Percentiles rank a stretch among this genome's conserved stretches.
These are phyloP conservation scores for Desmodesmus armatus DNA, from an alignment of 139 green algal species.

Conservation along the genomic window DNA sequence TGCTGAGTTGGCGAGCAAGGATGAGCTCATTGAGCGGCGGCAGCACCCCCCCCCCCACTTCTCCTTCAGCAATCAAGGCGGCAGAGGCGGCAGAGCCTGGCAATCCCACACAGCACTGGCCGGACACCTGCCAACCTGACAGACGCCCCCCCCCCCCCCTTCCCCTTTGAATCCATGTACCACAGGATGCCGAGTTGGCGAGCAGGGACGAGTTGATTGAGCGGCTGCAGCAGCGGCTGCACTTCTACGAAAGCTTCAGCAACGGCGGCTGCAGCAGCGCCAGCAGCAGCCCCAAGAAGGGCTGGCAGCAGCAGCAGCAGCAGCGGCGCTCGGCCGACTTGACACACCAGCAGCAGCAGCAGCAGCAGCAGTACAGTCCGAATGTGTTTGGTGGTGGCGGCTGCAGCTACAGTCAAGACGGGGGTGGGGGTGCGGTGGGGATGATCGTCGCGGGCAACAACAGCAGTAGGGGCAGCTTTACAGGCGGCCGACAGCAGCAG, in stretches of 20 bases:
- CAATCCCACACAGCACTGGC: no score
- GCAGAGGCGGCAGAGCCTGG: no score
- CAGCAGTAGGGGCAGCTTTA: slow-evolving; percentile 7
- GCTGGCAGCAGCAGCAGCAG: background rate
- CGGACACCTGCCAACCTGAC: no score
- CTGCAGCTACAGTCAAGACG: no score
- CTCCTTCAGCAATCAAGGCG: no score
- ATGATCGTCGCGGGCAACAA: background rate
- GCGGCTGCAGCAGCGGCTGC: background rate
- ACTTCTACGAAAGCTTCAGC: background rate
- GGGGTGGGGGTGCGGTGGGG: no score
- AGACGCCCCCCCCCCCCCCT: no score
- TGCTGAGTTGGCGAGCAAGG: slow-evolving; percentile 31
- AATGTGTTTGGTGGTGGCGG: background rate
- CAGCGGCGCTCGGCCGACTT: background rate
- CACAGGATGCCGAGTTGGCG: no score
- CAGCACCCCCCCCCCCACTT: no score
- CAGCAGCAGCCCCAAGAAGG: background rate
- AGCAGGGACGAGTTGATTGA: no score
- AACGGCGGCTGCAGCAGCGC: background rate
- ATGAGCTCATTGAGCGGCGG: slow-evolving; percentile 17
- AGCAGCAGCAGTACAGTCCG: slow-evolving; percentile 10
- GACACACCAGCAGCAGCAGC: background rate
- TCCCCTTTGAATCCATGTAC: no score
- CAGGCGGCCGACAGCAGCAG: background rate